Conservation (phyloP, 306 rosid genomes). For the Lotus japonicus region DNA sequence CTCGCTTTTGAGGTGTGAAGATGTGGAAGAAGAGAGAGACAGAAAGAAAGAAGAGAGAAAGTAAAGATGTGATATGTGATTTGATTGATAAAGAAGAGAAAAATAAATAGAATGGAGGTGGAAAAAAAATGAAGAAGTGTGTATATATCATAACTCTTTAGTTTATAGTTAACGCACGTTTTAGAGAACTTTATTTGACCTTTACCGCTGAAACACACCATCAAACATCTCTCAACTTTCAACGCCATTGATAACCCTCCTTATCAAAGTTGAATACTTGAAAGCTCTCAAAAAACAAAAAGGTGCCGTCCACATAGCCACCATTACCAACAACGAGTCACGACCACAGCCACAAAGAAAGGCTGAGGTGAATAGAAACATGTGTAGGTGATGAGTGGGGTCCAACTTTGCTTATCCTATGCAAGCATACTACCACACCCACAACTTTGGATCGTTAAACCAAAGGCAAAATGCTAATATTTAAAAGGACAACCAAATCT, state of each 20-base stretch:
- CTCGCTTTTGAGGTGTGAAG: no score
- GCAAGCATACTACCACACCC: slow-evolving; percentile 37
- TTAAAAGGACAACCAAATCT: slow-evolving; percentile 42
- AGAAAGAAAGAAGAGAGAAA: no score
- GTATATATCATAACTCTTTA: no score
- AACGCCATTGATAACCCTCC: slow-evolving; percentile 20
- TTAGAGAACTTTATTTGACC: slow-evolving; percentile 2
- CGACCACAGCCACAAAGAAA: slow-evolving; percentile 40
- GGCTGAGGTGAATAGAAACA: slow-evolving; percentile 27
- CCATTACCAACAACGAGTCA: slow-evolving; percentile 23
- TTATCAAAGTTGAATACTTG: slow-evolving; percentile 28
- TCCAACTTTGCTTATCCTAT: slow-evolving; percentile 36
- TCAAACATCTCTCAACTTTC: slow-evolving; percentile 19
- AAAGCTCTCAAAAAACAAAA: background rate
- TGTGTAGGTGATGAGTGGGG: slow-evolving; percentile 38
- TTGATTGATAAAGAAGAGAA: no score
- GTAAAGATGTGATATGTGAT: no score
- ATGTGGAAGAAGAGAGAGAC: no score
- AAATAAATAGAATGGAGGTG: no score
- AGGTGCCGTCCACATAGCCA: slow-evolving; percentile 33
- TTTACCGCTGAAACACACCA: background rate
- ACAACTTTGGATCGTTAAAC: slow-evolving; percentile 26
- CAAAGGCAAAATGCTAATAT: background rate
- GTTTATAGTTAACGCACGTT: no score
- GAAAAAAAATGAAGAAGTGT: no score